A percentile compares a stretch with the other conserved stretches of the same genome.
These are phyloP conservation scores for Tylopilus rubrobrunneus DNA, from an alignment of 768 basidiomycete genomes.

Conservation along the genomic window DNA sequence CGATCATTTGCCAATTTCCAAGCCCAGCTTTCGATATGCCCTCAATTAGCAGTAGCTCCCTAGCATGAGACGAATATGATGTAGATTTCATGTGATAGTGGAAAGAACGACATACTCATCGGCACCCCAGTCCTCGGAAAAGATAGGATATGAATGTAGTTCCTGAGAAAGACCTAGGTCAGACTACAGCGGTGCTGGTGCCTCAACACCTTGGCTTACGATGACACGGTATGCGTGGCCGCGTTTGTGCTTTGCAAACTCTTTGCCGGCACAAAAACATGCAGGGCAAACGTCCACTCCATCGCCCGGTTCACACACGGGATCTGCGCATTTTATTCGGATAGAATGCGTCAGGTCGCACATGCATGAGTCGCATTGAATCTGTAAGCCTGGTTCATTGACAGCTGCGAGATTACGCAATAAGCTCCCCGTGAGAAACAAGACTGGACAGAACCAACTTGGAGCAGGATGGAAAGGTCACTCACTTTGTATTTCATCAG, in stretches of 20 bases:
- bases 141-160: slow-evolving; percentile 95
- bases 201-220: slow-evolving; percentile 39
- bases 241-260: slow-evolving; percentile 80
- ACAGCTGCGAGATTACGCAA: slow-evolving; percentile 48
- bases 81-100: background rate
- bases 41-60: slow-evolving; percentile 86
- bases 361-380: slow-evolving; percentile 78
- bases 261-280: slow-evolving; percentile 91
- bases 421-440: slow-evolving; percentile 27
- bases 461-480: slow-evolving; percentile 4
- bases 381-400: slow-evolving; percentile 78
- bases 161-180: slow-evolving; percentile 50
- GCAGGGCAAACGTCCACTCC: slow-evolving; percentile 91
- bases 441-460: background rate
- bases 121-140: slow-evolving; percentile 93
- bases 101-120: slow-evolving; percentile 68
- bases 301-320: slow-evolving; percentile 63
- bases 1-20: slow-evolving; percentile 96
- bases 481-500: slow-evolving; percentile 64
- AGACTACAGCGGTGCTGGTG: background rate
- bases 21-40: slow-evolving; percentile 84
- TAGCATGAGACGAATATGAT: slow-evolving; percentile 27
- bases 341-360: slow-evolving; percentile 95
- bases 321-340: slow-evolving; percentile 92
- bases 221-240: slow-evolving; percentile 91